Evolutionary conservation across 352 stramenopile species (phyloP).

Genomic region (Globisporangium orthogonon): DNA sequence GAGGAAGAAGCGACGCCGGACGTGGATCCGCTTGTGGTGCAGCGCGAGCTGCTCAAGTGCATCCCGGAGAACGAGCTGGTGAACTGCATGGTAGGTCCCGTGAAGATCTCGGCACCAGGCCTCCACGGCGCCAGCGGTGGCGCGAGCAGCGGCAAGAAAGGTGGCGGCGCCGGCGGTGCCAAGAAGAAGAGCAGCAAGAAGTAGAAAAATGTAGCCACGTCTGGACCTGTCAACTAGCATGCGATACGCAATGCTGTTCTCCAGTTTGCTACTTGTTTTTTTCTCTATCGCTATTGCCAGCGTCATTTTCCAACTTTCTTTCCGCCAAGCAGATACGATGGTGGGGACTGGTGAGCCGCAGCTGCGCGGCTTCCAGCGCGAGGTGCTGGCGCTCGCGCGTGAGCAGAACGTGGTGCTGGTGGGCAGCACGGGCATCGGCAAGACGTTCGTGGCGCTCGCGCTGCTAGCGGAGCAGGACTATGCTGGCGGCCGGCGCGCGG

Average conservation of each 20-base stretch:
- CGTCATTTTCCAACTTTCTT: too few relatives aligned
- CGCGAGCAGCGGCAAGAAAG: slow-evolving; percentile 36
- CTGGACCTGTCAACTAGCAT: too few relatives aligned
- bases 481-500: slow-evolving; percentile 47
- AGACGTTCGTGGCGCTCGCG: slow-evolving; percentile 80
- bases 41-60: slow-evolving; percentile 87
- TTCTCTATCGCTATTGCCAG: too few relatives aligned
- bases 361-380: slow-evolving; percentile 65
- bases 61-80: slow-evolving; percentile 88
- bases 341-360: background rate
- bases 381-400: slow-evolving; percentile 61
- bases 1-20: slow-evolving; percentile 35
- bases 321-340: too few relatives aligned
- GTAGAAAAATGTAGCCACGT: slow-evolving; percentile 1
- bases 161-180: slow-evolving; percentile 7
- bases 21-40: slow-evolving; percentile 57
- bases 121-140: slow-evolving; percentile 31
- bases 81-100: slow-evolving; percentile 86
- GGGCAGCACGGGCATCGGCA: slow-evolving; percentile 76
- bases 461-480: slow-evolving; percentile 75
- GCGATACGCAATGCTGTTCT: too few relatives aligned
- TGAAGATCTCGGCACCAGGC: slow-evolving; percentile 84
- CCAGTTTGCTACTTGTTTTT: too few relatives aligned
- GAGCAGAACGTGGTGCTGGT: slow-evolving; percentile 82
- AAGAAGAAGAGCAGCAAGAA: slow-evolving; percentile 28